phyloP scores from a whole-genome alignment of 2,329 filamentous ascomycete species.

The Karstenula rhodostoma region DNA sequence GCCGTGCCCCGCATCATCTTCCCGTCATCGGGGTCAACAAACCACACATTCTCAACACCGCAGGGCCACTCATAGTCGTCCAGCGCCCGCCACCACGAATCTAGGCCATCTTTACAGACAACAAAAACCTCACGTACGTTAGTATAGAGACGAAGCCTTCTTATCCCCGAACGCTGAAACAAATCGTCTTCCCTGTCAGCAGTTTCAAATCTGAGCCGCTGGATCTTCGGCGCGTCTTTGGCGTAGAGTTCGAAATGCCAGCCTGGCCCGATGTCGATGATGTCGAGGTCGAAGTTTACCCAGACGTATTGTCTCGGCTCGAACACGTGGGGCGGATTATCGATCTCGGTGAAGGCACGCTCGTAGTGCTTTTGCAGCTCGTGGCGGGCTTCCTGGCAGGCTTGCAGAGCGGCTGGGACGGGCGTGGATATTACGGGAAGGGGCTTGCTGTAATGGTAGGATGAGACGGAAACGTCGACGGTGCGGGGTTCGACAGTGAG shows the following conservation, averaged over 20 bases:
- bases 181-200: not conserved
- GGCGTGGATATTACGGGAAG: not conserved
- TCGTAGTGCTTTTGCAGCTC: conserved; percentile 6
- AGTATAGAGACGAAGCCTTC: conserved; percentile 8
- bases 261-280: not conserved
- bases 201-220: not conserved
- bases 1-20: not conserved
- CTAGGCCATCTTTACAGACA: conserved; percentile 14
- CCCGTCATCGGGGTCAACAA: conserved; percentile 10
- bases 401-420: conserved; percentile 2
- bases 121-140: conserved; percentile 19
- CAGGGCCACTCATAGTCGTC: conserved; percentile 17
- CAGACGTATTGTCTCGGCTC: not conserved
- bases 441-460: not conserved
- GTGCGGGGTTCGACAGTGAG: not conserved
- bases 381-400: conserved; percentile 1
- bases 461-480: not conserved
- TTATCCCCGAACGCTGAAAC: not conserved
- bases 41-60: conserved; percentile 17
- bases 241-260: not conserved
- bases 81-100: conserved; percentile 7
- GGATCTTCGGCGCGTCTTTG: not conserved
- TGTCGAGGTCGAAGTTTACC: not conserved
- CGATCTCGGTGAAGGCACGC: not conserved
- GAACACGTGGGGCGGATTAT: not conserved